Evolutionary conservation across 805 yeast species (phyloP).

Genomic region (Starmerella lactis-condensi): DNA sequence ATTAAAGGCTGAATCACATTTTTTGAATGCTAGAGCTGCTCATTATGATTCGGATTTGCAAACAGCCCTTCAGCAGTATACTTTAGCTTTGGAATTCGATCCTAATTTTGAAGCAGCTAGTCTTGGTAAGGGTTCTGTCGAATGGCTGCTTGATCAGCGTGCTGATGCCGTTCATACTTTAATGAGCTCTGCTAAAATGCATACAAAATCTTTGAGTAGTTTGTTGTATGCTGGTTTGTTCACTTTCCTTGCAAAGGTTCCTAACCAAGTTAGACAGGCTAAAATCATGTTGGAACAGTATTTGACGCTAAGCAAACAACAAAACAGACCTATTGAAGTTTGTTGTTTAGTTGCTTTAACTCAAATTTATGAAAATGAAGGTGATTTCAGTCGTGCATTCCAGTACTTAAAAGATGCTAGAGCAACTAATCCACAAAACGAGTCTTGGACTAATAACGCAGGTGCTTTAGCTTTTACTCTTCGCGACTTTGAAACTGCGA

Average conservation of each 20-base stretch:
- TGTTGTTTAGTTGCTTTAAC: slow-evolving; percentile 56
- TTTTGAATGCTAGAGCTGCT: slow-evolving; percentile 73
- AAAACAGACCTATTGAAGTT: slow-evolving; percentile 37
- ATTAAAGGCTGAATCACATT: slow-evolving; percentile 42
- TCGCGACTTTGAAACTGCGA: slow-evolving; percentile 41
- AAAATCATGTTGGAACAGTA: slow-evolving; percentile 52
- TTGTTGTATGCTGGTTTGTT: slow-evolving; percentile 41
- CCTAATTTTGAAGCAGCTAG: slow-evolving; percentile 34
- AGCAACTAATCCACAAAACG: too few species aligned
- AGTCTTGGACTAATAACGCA: slow-evolving; percentile 63
- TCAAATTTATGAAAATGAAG: slow-evolving; percentile 40
- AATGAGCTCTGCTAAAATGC: slow-evolving; percentile 48
- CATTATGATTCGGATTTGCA: slow-evolving; percentile 42
- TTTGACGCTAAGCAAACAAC: slow-evolving; percentile 35
- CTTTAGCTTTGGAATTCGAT: slow-evolving; percentile 48
- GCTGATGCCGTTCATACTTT: slow-evolving; percentile 77
- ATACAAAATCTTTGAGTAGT: slow-evolving; percentile 56
- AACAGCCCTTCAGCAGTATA: slow-evolving; percentile 55
- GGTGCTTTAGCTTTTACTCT: slow-evolving; percentile 65
- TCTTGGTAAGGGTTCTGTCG: slow-evolving; percentile 74
- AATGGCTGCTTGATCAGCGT: slow-evolving; percentile 45
- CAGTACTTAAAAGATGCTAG: too few species aligned
- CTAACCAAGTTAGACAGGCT: slow-evolving; percentile 27
- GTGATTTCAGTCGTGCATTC: slow-evolving; percentile 34
- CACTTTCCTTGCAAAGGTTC: slow-evolving; percentile 36